Evolutionary conservation across 305 asterid species (phyloP).

Genomic region (Fraxinus dipetala): DNA sequence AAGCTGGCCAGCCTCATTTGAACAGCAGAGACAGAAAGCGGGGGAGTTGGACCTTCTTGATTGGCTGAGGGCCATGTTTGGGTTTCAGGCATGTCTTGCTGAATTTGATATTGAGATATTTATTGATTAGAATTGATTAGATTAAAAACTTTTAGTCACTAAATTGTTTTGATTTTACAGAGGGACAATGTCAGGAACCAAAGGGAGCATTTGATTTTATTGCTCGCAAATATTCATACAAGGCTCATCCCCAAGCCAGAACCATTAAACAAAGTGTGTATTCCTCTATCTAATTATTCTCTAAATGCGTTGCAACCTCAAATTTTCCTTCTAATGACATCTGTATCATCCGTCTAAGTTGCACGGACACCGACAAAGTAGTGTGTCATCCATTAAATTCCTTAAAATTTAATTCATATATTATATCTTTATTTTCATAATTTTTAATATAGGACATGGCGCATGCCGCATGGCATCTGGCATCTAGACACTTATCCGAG

Average conservation of each 20-base stretch:
- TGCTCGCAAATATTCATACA: slow-evolving; percentile 84
- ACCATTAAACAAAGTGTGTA: slow-evolving; percentile 67
- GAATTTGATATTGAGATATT: slow-evolving; percentile 23
- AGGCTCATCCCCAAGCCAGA: slow-evolving; percentile 92
- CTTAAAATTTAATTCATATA: background rate
- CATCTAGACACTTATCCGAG: background rate
- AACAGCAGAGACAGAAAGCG: slow-evolving; percentile 68
- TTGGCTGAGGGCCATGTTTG: slow-evolving; percentile 97
- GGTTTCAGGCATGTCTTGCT: slow-evolving; percentile 80
- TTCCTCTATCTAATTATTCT: slow-evolving; percentile 24
- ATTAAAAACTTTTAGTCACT: slow-evolving; percentile 19
- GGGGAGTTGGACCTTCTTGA: slow-evolving; percentile 95
- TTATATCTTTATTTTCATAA: background rate
- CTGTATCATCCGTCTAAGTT: background rate
- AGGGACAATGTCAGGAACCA: slow-evolving; percentile 94
- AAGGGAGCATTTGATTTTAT: slow-evolving; percentile 83
- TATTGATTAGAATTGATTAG: slow-evolving; percentile 17
- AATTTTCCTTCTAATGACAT: slow-evolving; percentile 12
- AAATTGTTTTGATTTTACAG: slow-evolving; percentile 45
- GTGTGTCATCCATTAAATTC: background rate
- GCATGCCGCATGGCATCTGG: background rate
- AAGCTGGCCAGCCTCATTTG: slow-evolving; percentile 82
- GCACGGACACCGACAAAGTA: background rate
- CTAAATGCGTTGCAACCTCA: slow-evolving; percentile 13
- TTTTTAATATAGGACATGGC: background rate